Conservation (phyloP, 2,329 filamentous ascomycete species). For the Triangularia verruculosa region DNA sequence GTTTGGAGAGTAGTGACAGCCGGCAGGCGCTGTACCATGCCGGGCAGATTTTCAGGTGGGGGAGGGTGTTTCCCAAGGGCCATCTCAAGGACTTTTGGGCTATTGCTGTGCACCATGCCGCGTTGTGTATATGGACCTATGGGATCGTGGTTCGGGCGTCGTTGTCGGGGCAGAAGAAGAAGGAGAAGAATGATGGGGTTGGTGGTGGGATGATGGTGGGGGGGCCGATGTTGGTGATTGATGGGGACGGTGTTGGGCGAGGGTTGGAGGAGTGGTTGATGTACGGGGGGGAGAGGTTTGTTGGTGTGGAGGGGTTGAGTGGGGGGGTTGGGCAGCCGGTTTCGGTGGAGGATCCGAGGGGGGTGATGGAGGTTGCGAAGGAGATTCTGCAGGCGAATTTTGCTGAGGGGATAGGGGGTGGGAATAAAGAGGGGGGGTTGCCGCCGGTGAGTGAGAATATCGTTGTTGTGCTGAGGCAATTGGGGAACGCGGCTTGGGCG, state of each 20-base stretch:
- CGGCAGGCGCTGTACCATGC: slow-evolving; percentile 65
- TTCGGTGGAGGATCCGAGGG: slow-evolving; percentile 51
- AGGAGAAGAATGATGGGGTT: not conserved
- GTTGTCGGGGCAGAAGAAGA: slow-evolving; percentile 33
- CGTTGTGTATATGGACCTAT: slow-evolving; percentile 67
- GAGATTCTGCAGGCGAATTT: slow-evolving; percentile 56
- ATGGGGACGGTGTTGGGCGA: slow-evolving; percentile 49
- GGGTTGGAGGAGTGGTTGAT: slow-evolving; percentile 55
- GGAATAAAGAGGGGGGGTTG: slow-evolving; percentile 33
- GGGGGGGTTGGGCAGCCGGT: not conserved
- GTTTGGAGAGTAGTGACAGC: slow-evolving; percentile 47
- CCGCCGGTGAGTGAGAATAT: slow-evolving; percentile 68
- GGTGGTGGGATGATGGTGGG: not conserved
- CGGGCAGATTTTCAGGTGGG: slow-evolving; percentile 62
- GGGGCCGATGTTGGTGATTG: slow-evolving; percentile 48
- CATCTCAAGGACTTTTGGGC: slow-evolving; percentile 64
- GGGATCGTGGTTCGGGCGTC: slow-evolving; percentile 54
- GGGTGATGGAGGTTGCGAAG: slow-evolving; percentile 57
- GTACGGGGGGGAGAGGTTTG: slow-evolving; percentile 50
- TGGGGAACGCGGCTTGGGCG: slow-evolving; percentile 50
- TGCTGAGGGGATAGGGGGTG: slow-evolving; percentile 32
- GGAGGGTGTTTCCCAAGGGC: slow-evolving; percentile 50
- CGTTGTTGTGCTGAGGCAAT: slow-evolving; percentile 59
- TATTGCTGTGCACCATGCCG: slow-evolving; percentile 66
- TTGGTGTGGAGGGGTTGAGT: slow-evolving; percentile 21